A percentile compares a stretch with the other conserved stretches of the same genome.
These are phyloP conservation scores for Thelonectria blattea DNA, from an alignment of 2,329 filamentous ascomycete genomes.

Conservation along the genomic window DNA sequence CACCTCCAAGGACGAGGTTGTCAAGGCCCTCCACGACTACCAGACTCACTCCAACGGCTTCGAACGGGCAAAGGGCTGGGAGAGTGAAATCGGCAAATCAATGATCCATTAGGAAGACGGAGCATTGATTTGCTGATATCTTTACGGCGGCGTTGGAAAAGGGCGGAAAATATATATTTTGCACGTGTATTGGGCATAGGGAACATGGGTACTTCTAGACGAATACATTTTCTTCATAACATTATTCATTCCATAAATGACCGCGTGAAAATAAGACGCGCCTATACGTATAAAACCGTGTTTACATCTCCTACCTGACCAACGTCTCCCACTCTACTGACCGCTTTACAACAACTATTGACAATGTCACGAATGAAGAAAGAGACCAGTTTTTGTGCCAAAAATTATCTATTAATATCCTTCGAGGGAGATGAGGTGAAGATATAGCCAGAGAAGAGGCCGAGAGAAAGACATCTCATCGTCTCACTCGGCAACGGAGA, in stretches of 20 bases:
- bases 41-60: slow-evolving; percentile 78
- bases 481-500: slow-evolving; percentile 28
- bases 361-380: not conserved
- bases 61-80: slow-evolving; percentile 78
- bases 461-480: slow-evolving; percentile 35
- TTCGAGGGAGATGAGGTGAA: slow-evolving; percentile 42
- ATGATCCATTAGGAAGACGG: slow-evolving; percentile 55
- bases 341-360: not conserved
- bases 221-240: slow-evolving; percentile 4
- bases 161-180: slow-evolving; percentile 6
- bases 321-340: not conserved
- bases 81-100: slow-evolving; percentile 84
- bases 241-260: slow-evolving; percentile 3
- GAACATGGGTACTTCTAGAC: not conserved
- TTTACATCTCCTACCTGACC: not conserved
- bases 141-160: slow-evolving; percentile 25
- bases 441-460: slow-evolving; percentile 31
- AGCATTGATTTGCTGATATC: not conserved
- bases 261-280: not conserved
- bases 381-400: slow-evolving; percentile 9
- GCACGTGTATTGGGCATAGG: not conserved
- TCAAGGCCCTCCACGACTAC: slow-evolving; percentile 78
- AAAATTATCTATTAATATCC: slow-evolving; percentile 42
- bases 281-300: not conserved
- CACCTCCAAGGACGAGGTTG: slow-evolving; percentile 72